Evolutionary conservation across 2,329 filamentous ascomycete species (phyloP), one percentile per base, ranked within the genome.

Genomic region (Aspergillus sp.): DNA sequence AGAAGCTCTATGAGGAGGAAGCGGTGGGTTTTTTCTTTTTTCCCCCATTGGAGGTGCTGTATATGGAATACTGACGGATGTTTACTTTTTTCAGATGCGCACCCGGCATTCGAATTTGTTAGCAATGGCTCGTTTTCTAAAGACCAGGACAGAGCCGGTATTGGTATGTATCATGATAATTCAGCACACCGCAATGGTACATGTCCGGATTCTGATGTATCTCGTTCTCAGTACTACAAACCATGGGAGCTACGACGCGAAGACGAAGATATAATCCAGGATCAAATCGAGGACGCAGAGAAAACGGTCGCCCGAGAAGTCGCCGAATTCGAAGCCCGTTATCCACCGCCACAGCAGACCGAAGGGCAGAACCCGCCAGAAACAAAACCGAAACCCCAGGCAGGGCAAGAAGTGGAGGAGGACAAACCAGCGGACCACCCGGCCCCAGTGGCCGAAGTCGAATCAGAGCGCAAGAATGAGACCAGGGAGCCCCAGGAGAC

Each of bases 241-340:
- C 91, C 91, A 0, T 94, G 86, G 85, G 83, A 89, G 58, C 75
- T 87, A 48, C 82, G 81, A 27, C 66, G 73, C 4, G 76, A 80
- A 41, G 85, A 96, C 64, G 81, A 90, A 65, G 78, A 82, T 4
- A 74, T 68, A 9, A 87, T 96, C 62, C 78, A 83, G 41, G 72
- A 78, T 4, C 90, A 95, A 65, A 75, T 88, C 23, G 74, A 77
- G 42, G 80, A 85, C 45, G 80, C 79, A 13, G 78, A 89, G 64
- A 74, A 73, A 1, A 74, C 65, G 5, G 82, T 94, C 54, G 76
- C 80, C 15, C 75, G 72, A 48, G 88, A 96, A 64, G 63, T 77
- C 22, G 75, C 76, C 44, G 80, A 84, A 17, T 87, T 88, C 59
- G 74, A 82, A 50, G 63, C 71, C 60, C 63, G 68, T 57, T 60